A percentile compares a stretch with the other conserved stretches of the same genome.
These are phyloP conservation scores for Tricholoma sp. DNA, from an alignment of 768 basidiomycete species.

Conservation along the genomic window DNA sequence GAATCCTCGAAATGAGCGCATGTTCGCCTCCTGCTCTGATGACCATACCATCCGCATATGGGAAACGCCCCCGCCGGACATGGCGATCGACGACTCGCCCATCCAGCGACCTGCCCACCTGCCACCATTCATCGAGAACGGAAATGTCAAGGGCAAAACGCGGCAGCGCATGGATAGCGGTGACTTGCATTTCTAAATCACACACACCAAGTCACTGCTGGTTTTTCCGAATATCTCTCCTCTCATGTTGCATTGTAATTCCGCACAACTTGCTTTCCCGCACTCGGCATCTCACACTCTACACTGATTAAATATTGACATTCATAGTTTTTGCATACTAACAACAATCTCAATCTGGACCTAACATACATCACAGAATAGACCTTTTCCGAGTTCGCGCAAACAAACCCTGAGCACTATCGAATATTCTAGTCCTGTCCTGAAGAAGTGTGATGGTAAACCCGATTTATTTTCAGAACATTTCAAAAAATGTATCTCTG, in stretches of 20 bases:
- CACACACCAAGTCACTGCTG: not conserved
- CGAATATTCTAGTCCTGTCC: no score
- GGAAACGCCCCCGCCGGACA: constrained; percentile 47
- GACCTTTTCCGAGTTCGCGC: constrained; percentile 4
- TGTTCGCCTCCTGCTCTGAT: constrained; percentile 97
- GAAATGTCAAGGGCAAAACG: constrained; percentile 65
- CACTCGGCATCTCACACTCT: constrained; percentile 14
- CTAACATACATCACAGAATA: constrained; percentile 20
- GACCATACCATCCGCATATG: constrained; percentile 89
- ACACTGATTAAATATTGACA: constrained; percentile 10
- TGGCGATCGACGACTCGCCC: constrained; percentile 15
- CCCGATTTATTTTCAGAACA: not conserved
- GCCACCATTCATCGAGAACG: constrained; percentile 28
- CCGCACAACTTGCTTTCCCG: constrained; percentile 9
- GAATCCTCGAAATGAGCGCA: constrained; percentile 83
- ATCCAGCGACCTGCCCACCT: constrained; percentile 11
- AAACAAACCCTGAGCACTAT: no score
- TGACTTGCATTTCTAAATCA: constrained; percentile 12
- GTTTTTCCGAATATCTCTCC: not conserved
- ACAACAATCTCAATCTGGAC: constrained; percentile 18
- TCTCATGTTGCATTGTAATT: constrained; percentile 12
- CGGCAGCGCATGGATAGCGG: constrained; percentile 39
- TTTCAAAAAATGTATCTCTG: no score
- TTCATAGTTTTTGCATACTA: constrained; percentile 25
- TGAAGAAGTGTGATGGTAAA: not conserved